Evolutionary conservation across 805 yeast genomes (phyloP).

Genomic region (Candida ovalis): DNA sequence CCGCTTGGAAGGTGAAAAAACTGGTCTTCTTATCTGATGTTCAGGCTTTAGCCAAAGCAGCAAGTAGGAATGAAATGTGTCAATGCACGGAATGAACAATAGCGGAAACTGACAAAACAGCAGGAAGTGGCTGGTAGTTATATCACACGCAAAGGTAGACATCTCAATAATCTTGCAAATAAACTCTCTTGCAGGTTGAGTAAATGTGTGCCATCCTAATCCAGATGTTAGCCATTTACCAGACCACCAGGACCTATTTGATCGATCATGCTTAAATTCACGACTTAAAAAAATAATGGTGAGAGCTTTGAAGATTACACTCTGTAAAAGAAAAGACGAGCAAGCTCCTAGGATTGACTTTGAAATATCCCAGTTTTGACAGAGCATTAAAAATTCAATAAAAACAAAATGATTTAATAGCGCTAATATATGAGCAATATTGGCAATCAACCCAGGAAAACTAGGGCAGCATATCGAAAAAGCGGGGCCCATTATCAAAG

Average conservation of each 20-base stretch:
- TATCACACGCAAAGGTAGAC: constrained; percentile 65
- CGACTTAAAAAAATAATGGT: constrained; percentile 51
- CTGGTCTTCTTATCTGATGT: constrained; percentile 44
- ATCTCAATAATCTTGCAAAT: constrained; percentile 61
- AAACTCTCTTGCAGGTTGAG: constrained; percentile 65
- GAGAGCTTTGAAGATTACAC: constrained; percentile 49
- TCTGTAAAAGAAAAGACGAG: constrained; percentile 51
- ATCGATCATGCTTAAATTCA: constrained; percentile 56
- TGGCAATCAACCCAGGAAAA: constrained; percentile 53
- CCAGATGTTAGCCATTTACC: constrained; percentile 66
- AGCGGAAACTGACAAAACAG: constrained; percentile 58
- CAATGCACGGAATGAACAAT: constrained; percentile 58
- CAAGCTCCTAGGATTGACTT: constrained; percentile 60
- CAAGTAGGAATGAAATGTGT: constrained; percentile 62
- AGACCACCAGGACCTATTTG: constrained; percentile 77
- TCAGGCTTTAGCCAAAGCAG: constrained; percentile 58
- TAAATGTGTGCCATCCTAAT: constrained; percentile 54
- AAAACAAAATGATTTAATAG: constrained; percentile 49
- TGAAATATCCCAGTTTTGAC: constrained; percentile 65
- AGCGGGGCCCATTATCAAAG: constrained; percentile 49
- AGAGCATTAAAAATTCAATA: constrained; percentile 62
- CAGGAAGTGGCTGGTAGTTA: constrained; percentile 54
- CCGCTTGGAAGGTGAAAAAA: constrained; percentile 39
- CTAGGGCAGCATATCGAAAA: constrained; percentile 38
- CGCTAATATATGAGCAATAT: constrained; percentile 49